A percentile compares a stretch with the other conserved stretches of the same genome.
Evolutionary conservation across 2,329 filamentous ascomycete species (phyloP).

Genomic region (Aureobasidium zeae): DNA sequence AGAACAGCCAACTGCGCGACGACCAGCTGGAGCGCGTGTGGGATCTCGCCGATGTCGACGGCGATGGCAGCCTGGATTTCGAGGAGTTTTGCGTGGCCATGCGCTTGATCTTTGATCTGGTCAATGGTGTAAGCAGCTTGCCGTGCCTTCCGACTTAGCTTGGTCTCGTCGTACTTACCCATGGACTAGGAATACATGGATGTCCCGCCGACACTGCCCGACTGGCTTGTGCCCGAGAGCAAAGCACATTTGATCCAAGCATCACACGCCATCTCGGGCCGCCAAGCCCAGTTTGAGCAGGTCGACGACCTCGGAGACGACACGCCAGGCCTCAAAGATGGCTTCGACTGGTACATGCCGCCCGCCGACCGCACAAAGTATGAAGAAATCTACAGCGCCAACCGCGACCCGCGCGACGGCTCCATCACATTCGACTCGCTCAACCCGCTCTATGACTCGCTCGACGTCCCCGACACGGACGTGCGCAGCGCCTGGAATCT

Average conservation of each 20-base stretch:
- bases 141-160: neutral
- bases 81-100: conserved; percentile 99
- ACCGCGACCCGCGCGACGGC: conserved; percentile 68
- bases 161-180: no score
- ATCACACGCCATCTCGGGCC: conserved; percentile 65
- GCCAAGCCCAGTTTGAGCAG: conserved; percentile 73
- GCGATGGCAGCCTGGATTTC: conserved; percentile 95
- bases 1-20: conserved; percentile 63
- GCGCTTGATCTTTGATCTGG: conserved; percentile 92
- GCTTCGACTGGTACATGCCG: conserved; percentile 99
- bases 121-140: conserved; percentile 66
- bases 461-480: conserved; percentile 66
- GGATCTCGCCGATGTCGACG: conserved; percentile 95
- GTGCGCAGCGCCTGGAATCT: conserved; percentile 93
- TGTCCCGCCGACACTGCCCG: conserved; percentile 75
- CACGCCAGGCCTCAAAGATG: conserved; percentile 76
- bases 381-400: conserved; percentile 93
- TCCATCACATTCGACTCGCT: conserved; percentile 66
- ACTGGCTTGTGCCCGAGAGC: conserved; percentile 95
- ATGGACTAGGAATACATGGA: conserved; percentile 90
- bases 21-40: conserved; percentile 93
- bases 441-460: conserved; percentile 73
- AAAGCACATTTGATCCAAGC: conserved; percentile 87
- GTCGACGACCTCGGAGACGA: conserved; percentile 71
- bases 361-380: conserved; percentile 87